Conservation (phyloP, 306 rosid species). For the Quercus alba region DNA sequence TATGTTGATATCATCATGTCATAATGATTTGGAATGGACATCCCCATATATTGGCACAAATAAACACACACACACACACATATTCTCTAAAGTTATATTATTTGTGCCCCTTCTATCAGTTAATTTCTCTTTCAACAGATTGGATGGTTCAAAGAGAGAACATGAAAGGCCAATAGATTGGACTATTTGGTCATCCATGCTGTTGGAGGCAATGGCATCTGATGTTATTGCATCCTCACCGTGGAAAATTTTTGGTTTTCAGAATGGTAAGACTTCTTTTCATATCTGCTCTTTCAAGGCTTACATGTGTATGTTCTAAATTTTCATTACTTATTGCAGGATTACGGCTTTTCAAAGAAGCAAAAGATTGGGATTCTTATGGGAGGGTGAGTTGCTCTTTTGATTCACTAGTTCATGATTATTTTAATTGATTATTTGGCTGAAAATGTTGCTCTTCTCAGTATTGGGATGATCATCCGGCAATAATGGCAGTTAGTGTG, state of each 20-base stretch:
- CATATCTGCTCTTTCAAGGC: constrained; percentile 12
- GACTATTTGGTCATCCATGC: constrained; percentile 37
- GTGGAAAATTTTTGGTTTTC: constrained; percentile 93
- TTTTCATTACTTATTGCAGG: constrained; percentile 45
- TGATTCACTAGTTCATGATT: constrained; percentile 13
- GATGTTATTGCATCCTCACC: constrained; percentile 89
- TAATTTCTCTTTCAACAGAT: constrained; percentile 36
- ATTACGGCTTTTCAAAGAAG: constrained; percentile 80
- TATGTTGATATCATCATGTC: not conserved
- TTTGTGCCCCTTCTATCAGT: not conserved
- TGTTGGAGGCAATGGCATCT: constrained; percentile 58
- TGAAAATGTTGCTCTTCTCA: constrained; percentile 26
- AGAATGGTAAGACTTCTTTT: constrained; percentile 62
- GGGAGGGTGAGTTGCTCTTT: constrained; percentile 49
- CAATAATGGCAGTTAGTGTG: constrained; percentile 90
- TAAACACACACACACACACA: not conserved
- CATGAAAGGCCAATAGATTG: constrained; percentile 48
- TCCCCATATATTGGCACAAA: not conserved
- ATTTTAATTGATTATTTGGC: constrained; percentile 9
- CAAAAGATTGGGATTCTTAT: constrained; percentile 61
- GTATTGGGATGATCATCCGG: constrained; percentile 86
- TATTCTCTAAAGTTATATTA: not conserved
- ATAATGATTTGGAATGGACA: not conserved
- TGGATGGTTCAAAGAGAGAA: constrained; percentile 50
- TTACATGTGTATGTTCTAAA: constrained; percentile 12